Percentiles rank a stretch among this genome's conserved stretches.
These are phyloP conservation scores for Backusella tarrabulga DNA, from an alignment of 192 early-diverging fungal genomes.

Conservation along the genomic window DNA sequence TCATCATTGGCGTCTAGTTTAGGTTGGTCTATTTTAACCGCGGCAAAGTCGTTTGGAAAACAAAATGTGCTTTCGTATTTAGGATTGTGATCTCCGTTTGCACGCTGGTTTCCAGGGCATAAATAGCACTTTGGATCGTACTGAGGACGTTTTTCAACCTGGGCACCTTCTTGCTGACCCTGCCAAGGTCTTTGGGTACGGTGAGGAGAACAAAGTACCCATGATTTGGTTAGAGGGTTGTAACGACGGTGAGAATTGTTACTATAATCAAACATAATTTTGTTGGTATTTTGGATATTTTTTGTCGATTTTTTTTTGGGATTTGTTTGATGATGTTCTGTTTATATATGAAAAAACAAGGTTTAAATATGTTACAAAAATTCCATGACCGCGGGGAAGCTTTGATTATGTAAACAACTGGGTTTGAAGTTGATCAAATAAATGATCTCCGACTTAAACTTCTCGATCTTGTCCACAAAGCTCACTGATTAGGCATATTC, in stretches of 20 bases:
- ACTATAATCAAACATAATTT: slow-evolving; percentile 46
- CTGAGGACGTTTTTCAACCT: slow-evolving; percentile 41
- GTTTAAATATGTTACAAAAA: slow-evolving; percentile 9
- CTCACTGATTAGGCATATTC: background rate
- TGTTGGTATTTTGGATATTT: background rate
- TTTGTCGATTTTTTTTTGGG: background rate
- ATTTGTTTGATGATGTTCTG: background rate
- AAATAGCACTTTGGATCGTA: slow-evolving; percentile 83
- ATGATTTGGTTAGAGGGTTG: slow-evolving; percentile 89
- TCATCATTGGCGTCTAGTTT: slow-evolving; percentile 20
- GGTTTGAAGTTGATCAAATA: background rate
- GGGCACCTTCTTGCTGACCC: slow-evolving; percentile 62
- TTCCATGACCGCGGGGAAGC: slow-evolving; percentile 9
- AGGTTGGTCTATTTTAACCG: slow-evolving; percentile 69
- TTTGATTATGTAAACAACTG: slow-evolving; percentile 9
- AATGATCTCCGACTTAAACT: slow-evolving; percentile 1
- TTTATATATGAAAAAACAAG: slow-evolving; percentile 1
- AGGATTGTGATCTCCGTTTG: slow-evolving; percentile 72
- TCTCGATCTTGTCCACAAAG: background rate
- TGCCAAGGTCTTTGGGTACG: slow-evolving; percentile 94
- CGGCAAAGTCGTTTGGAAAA: slow-evolving; percentile 94
- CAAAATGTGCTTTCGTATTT: slow-evolving; percentile 77
- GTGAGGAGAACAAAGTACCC: slow-evolving; percentile 98
- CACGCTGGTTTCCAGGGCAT: slow-evolving; percentile 86
- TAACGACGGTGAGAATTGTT: slow-evolving; percentile 78